Conservation (phyloP, 1,139 yeast genomes). For the Pichia terricola region DNA sequence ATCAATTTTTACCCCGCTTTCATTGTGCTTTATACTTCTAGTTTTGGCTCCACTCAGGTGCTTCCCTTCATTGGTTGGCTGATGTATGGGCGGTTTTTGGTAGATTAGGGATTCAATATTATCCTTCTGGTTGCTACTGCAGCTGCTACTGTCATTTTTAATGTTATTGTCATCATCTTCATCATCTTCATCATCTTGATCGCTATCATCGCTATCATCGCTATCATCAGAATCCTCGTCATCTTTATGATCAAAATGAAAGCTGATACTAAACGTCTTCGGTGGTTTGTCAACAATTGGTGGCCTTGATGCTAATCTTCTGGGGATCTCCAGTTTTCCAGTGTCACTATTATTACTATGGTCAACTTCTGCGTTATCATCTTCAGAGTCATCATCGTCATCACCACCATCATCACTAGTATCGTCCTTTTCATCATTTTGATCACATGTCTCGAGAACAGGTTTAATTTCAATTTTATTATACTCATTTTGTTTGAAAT, state of each 20-base stretch:
- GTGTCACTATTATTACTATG: neutral
- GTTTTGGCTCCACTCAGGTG: neutral
- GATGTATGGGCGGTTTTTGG: no score
- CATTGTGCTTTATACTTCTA: neutral
- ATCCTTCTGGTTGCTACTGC: neutral
- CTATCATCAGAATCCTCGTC: slow-evolving; percentile 25
- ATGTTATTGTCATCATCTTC: neutral
- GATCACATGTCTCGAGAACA: neutral
- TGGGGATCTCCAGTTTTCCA: slow-evolving; percentile 10
- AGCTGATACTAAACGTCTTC: slow-evolving; percentile 21
- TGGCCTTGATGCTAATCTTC: slow-evolving; percentile 18
- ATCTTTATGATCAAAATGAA: slow-evolving; percentile 15
- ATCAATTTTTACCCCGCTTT: slow-evolving; percentile 5
- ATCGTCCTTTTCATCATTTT: slow-evolving; percentile 4
- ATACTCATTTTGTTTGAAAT: slow-evolving; percentile 15
- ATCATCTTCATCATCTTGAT: slow-evolving; percentile 23
- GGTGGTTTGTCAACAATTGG: slow-evolving; percentile 22
- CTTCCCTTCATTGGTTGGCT: neutral
- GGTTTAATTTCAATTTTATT: slow-evolving; percentile 20
- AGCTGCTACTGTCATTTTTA: neutral
- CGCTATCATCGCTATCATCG: slow-evolving; percentile 22
- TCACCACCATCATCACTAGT: slow-evolving; percentile 3
- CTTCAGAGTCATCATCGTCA: neutral
- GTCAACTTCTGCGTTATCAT: neutral
- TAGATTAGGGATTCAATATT: neutral